These are phyloP conservation scores for Odonthalia washingtoniensis DNA, from an alignment of 31 red algal genomes.

Conservation along the genomic window DNA sequence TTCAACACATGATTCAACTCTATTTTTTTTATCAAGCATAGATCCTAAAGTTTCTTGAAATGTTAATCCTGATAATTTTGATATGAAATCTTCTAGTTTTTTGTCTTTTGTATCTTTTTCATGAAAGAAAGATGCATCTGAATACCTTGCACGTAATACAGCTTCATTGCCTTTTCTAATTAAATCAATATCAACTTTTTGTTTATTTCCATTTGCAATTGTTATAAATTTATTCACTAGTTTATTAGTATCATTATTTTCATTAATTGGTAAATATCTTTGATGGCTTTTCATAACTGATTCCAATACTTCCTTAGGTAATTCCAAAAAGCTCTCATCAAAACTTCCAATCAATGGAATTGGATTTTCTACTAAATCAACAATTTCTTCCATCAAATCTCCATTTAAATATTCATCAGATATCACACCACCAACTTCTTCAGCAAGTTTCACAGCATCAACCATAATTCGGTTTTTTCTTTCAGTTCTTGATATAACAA, in stretches of 20 bases:
- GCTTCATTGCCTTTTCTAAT: conserved; percentile 94
- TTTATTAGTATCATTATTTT: conserved; percentile 15
- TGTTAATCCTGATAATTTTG: conserved; percentile 73
- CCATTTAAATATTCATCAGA: conserved; percentile 61
- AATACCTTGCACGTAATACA: conserved; percentile 89
- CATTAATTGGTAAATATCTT: conserved; percentile 92
- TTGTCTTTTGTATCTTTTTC: conserved; percentile 81
- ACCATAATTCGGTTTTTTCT: conserved; percentile 58
- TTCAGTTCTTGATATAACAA: conserved; percentile 56
- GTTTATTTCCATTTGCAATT: conserved; percentile 70
- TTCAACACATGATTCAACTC: conserved; percentile 65
- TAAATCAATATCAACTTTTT: conserved; percentile 42
- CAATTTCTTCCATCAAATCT: conserved; percentile 75
- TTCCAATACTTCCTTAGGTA: conserved; percentile 86
- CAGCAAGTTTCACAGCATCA: conserved; percentile 48
- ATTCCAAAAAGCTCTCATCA: conserved; percentile 78
- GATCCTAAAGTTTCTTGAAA: conserved; percentile 92
- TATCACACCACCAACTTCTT: conserved; percentile 57
- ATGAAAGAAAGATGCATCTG: conserved; percentile 97
- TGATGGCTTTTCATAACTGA: conserved; percentile 98
- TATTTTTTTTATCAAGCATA: conserved; percentile 90
- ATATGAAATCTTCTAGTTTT: conserved; percentile 73
- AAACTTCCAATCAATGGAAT: conserved; percentile 74
- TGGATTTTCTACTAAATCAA: conserved; percentile 88
- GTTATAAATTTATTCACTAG: conserved; percentile 84